A percentile compares a stretch with the other conserved stretches of the same genome.
phyloP scores from a whole-genome alignment of 345 rosid species.

The Sisymbrium altissimum region DNA sequence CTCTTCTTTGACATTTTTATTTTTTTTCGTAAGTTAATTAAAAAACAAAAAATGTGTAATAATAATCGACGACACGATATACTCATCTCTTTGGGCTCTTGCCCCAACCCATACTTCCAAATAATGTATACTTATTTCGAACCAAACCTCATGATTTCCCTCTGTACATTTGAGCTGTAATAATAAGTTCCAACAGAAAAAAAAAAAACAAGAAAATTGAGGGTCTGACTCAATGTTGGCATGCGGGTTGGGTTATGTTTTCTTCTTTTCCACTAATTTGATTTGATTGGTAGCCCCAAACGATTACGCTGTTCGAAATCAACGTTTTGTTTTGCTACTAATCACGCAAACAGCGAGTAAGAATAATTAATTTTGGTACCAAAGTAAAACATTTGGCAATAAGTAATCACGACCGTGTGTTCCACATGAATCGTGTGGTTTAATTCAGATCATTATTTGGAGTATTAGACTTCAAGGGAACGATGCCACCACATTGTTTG shows the following conservation, averaged over 20 bases:
- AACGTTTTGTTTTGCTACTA: background rate
- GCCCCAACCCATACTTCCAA: constrained; percentile 24
- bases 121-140: constrained; percentile 10
- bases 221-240: constrained; percentile 26
- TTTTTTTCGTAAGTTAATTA: too few relatives aligned
- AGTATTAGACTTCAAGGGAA: constrained; percentile 20
- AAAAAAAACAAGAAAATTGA: background rate
- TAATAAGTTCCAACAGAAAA: background rate
- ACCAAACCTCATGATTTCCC: constrained; percentile 23
- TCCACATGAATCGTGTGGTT: constrained; percentile 5
- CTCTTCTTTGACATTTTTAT: constrained; percentile 1
- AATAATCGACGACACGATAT: constrained; percentile 3
- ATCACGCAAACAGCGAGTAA: background rate
- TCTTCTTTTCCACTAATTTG: background rate
- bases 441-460: background rate
- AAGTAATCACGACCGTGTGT: background rate
- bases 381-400: constrained; percentile 19
- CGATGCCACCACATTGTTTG: background rate
- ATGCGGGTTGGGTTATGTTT: background rate
- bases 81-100: constrained; percentile 18
- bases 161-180: constrained; percentile 23
- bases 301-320: background rate
- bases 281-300: constrained; percentile 5
- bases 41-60: background rate
- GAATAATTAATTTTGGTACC: background rate